Conservation (phyloP, 2,329 filamentous ascomycete genomes). For the Ophiostoma quercus region DNA sequence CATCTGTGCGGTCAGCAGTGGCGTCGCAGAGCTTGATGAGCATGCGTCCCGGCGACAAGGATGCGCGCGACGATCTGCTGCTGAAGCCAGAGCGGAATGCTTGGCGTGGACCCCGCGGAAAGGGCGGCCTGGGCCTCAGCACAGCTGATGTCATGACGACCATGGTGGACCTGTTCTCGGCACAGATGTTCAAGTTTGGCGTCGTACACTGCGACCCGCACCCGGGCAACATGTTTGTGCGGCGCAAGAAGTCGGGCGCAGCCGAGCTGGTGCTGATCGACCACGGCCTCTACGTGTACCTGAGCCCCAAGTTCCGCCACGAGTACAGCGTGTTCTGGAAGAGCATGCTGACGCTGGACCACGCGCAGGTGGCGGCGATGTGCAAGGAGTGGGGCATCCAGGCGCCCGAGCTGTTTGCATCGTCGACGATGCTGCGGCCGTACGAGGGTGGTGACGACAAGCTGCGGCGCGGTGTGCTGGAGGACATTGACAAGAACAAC, state of each 20-base stretch:
- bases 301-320: slow-evolving; percentile 74
- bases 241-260: slow-evolving; percentile 72
- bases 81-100: slow-evolving; percentile 75
- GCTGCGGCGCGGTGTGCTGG: slow-evolving; percentile 60
- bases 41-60: slow-evolving; percentile 37
- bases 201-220: slow-evolving; percentile 95
- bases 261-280: slow-evolving; percentile 93
- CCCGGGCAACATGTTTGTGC: slow-evolving; percentile 94
- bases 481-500: slow-evolving; percentile 58
- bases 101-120: slow-evolving; percentile 68
- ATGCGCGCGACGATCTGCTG: slow-evolving; percentile 54
- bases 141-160: slow-evolving; percentile 89
- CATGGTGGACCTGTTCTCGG: slow-evolving; percentile 94
- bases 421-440: slow-evolving; percentile 80
- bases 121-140: slow-evolving; percentile 77
- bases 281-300: slow-evolving; percentile 91
- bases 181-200: slow-evolving; percentile 97
- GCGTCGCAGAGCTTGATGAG: slow-evolving; percentile 29
- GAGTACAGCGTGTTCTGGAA: slow-evolving; percentile 93
- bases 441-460: slow-evolving; percentile 78
- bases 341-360: slow-evolving; percentile 87
- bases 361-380: slow-evolving; percentile 66
- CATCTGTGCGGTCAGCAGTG: slow-evolving; percentile 40
- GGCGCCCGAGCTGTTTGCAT: slow-evolving; percentile 85
- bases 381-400: slow-evolving; percentile 80